phyloP scores from a whole-genome alignment of 768 basidiomycete genomes.

The Rhizopogon vinicolor region DNA sequence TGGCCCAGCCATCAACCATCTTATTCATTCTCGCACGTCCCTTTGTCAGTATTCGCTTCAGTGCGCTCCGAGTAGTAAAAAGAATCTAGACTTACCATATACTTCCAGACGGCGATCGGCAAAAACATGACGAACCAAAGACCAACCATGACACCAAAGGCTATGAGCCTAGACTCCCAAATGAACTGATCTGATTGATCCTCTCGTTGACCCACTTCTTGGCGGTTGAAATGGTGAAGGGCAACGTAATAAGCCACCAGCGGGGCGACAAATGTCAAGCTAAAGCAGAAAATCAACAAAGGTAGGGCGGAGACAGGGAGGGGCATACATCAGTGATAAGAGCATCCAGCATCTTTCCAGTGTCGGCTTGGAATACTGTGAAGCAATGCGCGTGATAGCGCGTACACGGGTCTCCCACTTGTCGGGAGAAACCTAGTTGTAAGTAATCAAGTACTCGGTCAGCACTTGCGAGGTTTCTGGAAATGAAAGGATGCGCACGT shows the following conservation, averaged over 20 bases:
- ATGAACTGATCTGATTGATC: constrained; percentile 13
- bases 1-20: constrained; percentile 37
- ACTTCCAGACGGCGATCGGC: constrained; percentile 47
- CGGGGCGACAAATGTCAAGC: constrained; percentile 36
- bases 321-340: constrained; percentile 32
- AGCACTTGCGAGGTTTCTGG: not conserved
- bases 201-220: not conserved
- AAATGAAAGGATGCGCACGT: constrained; percentile 21
- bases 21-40: constrained; percentile 35
- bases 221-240: constrained; percentile 11
- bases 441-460: not conserved
- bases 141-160: constrained; percentile 33
- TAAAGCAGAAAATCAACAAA: constrained; percentile 13
- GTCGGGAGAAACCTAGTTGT: constrained; percentile 34
- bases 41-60: constrained; percentile 18
- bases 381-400: constrained; percentile 29
- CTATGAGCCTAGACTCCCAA: constrained; percentile 32
- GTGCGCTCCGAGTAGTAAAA: not conserved
- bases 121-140: constrained; percentile 32
- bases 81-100: constrained; percentile 24
- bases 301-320: constrained; percentile 7
- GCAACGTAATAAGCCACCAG: constrained; percentile 32
- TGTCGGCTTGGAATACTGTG: constrained; percentile 37
- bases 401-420: constrained; percentile 41
- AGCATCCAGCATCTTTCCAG: constrained; percentile 41